These are phyloP conservation scores for Fragaria iinumae DNA, from an alignment of 306 rosid genomes.

Conservation along the genomic window DNA sequence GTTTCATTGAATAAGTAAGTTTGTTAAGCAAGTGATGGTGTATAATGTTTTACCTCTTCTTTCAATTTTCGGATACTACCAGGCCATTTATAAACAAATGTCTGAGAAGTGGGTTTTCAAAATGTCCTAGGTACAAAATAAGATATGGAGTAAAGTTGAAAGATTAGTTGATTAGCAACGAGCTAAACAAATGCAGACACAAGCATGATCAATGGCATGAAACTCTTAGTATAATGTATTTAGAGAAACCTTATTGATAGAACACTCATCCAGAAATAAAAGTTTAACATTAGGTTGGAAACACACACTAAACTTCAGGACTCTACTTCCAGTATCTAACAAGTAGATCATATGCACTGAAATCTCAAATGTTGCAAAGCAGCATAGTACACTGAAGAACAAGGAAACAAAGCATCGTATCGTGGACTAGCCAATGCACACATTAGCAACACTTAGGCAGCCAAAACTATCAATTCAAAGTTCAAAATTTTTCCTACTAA, in stretches of 20 bases:
- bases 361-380: too few species aligned
- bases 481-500: too few species aligned
- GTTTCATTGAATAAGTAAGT: too few species aligned
- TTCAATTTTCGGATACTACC: too few species aligned
- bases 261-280: neutral
- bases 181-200: neutral
- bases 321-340: neutral
- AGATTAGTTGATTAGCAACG: neutral
- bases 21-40: too few species aligned
- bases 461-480: too few species aligned
- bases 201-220: neutral
- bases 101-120: neutral
- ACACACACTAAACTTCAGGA: neutral
- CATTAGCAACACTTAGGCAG: too few species aligned
- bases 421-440: too few species aligned
- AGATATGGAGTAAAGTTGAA: neutral
- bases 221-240: neutral
- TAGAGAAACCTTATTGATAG: neutral
- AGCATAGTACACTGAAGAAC: too few species aligned
- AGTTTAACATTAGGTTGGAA: neutral
- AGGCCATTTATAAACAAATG: neutral
- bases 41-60: too few species aligned
- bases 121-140: neutral
- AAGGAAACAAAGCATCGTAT: too few species aligned
- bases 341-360: conserved; percentile 9